Evolutionary conservation across 2,329 filamentous ascomycete species (phyloP).

Genomic region (Laburnicola sp.): DNA sequence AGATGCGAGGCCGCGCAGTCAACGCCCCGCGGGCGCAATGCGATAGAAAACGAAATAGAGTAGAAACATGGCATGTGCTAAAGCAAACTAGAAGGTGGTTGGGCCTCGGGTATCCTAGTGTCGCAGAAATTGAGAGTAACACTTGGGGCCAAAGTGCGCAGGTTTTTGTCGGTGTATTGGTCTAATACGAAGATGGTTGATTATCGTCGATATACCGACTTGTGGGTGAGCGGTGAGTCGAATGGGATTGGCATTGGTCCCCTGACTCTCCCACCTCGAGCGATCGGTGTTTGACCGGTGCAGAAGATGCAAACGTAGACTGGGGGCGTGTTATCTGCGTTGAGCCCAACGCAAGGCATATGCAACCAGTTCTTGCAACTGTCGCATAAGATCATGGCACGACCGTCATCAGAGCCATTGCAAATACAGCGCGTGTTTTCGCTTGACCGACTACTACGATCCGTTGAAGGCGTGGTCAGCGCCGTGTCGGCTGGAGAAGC

Average conservation of each 20-base stretch:
- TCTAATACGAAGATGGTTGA: not conserved
- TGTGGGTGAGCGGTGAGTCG: constrained; percentile 39
- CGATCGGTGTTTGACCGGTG: constrained; percentile 42
- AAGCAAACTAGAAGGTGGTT: constrained; percentile 8
- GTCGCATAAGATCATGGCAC: constrained; percentile 65
- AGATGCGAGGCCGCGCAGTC: constrained; percentile 20
- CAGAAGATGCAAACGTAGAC: constrained; percentile 48
- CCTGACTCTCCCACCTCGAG: constrained; percentile 37
- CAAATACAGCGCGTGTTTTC: constrained; percentile 62
- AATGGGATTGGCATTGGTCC: constrained; percentile 30
- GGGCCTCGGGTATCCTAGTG: constrained; percentile 21
- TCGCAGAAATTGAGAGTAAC: not conserved
- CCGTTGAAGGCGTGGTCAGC: constrained; percentile 57
- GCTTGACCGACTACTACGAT: constrained; percentile 55
- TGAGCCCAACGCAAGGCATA: constrained; percentile 60
- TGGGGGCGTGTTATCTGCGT: constrained; percentile 50
- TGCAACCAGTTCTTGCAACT: constrained; percentile 67
- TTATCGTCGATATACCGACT: constrained; percentile 34
- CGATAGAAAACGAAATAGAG: constrained; percentile 8
- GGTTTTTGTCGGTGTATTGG: not conserved
- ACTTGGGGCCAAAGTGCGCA: constrained; percentile 9
- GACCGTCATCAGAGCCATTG: constrained; percentile 57
- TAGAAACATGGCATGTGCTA: constrained; percentile 12
- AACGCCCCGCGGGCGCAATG: constrained; percentile 16
- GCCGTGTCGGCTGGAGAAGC: constrained; percentile 53